Conservation (phyloP, 2,329 filamentous ascomycete species). For the Penicillium sp. region DNA sequence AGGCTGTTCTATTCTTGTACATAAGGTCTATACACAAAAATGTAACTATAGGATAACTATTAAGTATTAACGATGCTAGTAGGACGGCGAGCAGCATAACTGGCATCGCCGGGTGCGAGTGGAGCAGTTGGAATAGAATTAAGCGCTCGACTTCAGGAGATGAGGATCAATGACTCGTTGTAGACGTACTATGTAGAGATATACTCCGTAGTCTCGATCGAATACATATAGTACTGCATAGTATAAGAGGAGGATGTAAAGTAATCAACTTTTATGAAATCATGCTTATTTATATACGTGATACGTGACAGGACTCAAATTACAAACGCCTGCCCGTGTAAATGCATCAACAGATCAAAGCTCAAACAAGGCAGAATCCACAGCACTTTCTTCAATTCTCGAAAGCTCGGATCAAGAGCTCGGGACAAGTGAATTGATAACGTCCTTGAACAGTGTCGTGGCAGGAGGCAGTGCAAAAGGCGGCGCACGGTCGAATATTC, state of each 20-base stretch:
- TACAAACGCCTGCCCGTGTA: not conserved
- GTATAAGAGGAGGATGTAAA: no score
- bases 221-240: not conserved
- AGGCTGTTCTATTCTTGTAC: not conserved
- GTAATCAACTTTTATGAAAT: not conserved
- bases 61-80: no score
- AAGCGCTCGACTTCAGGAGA: not conserved
- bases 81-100: not conserved
- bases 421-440: conserved; percentile 30
- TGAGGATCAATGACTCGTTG: not conserved
- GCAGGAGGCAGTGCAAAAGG: conserved; percentile 37
- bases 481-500: conserved; percentile 36
- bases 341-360: not conserved
- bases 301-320: no score
- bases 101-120: no score
- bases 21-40: no score
- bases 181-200: no score
- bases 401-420: conserved; percentile 13
- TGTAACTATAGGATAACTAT: not conserved
- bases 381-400: not conserved
- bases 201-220: not conserved
- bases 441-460: conserved; percentile 34
- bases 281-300: not conserved
- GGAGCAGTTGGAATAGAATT: no score
- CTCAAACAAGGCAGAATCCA: not conserved